Percentiles rank a stretch among this genome's conserved stretches.
Evolutionary conservation across 345 rosid species (phyloP).

Genomic region (Eutrema yunnanense): DNA sequence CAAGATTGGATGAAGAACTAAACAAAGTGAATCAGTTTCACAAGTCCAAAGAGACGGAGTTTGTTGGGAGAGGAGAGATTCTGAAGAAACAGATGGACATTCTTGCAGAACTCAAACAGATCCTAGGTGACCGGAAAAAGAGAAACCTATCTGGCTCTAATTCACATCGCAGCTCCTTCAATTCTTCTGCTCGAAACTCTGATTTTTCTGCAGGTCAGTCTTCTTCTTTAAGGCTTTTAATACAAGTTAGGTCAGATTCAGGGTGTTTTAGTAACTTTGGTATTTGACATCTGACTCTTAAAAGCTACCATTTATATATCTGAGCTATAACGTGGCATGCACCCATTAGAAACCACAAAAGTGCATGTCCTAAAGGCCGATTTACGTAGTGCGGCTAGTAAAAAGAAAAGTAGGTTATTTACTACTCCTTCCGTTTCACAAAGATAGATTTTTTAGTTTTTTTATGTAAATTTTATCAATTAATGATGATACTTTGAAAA

Average conservation of each 20-base stretch:
- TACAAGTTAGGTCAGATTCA: constrained; percentile 21
- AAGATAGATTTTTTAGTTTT: too few relatives aligned
- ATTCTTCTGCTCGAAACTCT: constrained; percentile 50
- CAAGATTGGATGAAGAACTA: constrained; percentile 62
- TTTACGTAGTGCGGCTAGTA: constrained; percentile 29
- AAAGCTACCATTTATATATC: constrained; percentile 16
- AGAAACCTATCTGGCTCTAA: constrained; percentile 28
- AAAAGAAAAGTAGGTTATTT: constrained; percentile 17
- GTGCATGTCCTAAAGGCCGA: constrained; percentile 16
- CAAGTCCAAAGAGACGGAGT: constrained; percentile 65
- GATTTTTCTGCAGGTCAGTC: constrained; percentile 52
- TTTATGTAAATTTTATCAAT: too few relatives aligned
- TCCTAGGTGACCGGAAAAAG: constrained; percentile 46
- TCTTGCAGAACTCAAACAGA: constrained; percentile 54
- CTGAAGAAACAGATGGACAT: constrained; percentile 67
- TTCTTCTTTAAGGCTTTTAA: not conserved
- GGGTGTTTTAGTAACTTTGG: not conserved
- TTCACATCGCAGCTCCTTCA: constrained; percentile 41
- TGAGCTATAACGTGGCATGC: constrained; percentile 27
- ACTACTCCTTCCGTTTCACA: too few relatives aligned
- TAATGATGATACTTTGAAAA: too few relatives aligned
- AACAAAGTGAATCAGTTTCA: constrained; percentile 87
- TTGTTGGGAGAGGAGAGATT: constrained; percentile 71
- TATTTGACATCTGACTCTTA: constrained; percentile 14
- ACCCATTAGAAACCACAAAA: constrained; percentile 21